These are phyloP conservation scores for Salix brachista DNA, from an alignment of 345 rosid genomes.

Conservation along the genomic window DNA sequence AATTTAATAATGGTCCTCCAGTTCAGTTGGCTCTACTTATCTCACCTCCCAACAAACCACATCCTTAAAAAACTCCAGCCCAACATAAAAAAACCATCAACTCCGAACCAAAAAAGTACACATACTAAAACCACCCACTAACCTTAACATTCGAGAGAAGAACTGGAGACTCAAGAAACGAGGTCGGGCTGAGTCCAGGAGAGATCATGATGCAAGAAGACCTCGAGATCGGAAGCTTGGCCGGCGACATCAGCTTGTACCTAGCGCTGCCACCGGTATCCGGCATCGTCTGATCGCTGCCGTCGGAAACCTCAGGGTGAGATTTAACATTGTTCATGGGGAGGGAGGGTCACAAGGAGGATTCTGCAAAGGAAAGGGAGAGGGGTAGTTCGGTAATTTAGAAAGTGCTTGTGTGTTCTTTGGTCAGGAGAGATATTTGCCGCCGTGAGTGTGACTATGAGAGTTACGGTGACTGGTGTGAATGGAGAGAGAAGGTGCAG, in stretches of 20 bases:
- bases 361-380: slow-evolving; percentile 1
- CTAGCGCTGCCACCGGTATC: slow-evolving; percentile 39
- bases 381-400: slow-evolving; percentile 12
- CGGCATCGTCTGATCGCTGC: not conserved
- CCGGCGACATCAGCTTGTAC: slow-evolving; percentile 95
- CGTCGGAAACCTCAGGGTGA: not conserved
- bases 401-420: not conserved
- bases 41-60: slow-evolving; percentile 33
- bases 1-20: not conserved
- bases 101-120: not conserved
- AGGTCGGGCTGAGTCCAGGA: slow-evolving; percentile 86
- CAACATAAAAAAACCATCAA: slow-evolving; percentile 1
- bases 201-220: slow-evolving; percentile 68
- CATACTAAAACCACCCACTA: not conserved
- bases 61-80: slow-evolving; percentile 7
- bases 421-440: not conserved
- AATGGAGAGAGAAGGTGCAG: not conserved
- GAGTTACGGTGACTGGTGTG: not conserved
- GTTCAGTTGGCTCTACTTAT: slow-evolving; percentile 3
- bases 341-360: not conserved
- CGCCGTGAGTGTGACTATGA: not conserved
- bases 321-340: slow-evolving; percentile 12
- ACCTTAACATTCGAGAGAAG: slow-evolving; percentile 91
- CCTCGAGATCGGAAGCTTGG: slow-evolving; percentile 97
- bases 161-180: slow-evolving; percentile 93